Percentiles rank a stretch among this genome's conserved stretches.
Conservation (phyloP, 73 alveolate genomes). For the Blepharisma japonicum region DNA sequence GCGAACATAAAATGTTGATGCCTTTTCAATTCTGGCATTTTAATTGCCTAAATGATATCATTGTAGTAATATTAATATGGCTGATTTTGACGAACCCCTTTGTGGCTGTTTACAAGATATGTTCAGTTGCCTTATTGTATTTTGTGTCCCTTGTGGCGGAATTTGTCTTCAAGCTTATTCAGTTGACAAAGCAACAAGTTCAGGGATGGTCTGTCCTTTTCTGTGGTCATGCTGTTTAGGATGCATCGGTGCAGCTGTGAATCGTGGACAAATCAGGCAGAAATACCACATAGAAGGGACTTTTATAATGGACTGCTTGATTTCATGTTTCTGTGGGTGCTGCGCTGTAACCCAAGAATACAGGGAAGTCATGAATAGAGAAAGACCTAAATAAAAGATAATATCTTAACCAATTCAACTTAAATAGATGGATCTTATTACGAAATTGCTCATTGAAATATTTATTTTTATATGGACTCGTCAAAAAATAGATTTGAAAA, state of each 20-base stretch:
- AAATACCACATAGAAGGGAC: neutral
- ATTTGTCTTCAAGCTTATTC: neutral
- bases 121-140: neutral
- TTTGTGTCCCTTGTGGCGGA: neutral
- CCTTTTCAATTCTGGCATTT: too few species aligned
- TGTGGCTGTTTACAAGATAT: neutral
- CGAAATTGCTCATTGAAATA: too few species aligned
- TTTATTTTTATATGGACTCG: too few species aligned
- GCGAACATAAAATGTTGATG: too few species aligned
- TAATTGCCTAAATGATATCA: too few species aligned
- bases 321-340: neutral
- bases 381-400: too few species aligned
- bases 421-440: too few species aligned
- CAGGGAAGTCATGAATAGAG: conserved; percentile 10
- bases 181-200: neutral
- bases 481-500: too few species aligned
- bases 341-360: conserved; percentile 20
- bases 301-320: conserved; percentile 6
- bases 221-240: neutral
- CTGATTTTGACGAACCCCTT: neutral
- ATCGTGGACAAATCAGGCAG: conserved; percentile 5
- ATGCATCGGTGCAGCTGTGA: neutral
- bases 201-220: neutral
- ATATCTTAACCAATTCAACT: too few species aligned
- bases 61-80: neutral